Conservation (phyloP, 2,329 filamentous ascomycete species). For the Xylaria sp. region DNA sequence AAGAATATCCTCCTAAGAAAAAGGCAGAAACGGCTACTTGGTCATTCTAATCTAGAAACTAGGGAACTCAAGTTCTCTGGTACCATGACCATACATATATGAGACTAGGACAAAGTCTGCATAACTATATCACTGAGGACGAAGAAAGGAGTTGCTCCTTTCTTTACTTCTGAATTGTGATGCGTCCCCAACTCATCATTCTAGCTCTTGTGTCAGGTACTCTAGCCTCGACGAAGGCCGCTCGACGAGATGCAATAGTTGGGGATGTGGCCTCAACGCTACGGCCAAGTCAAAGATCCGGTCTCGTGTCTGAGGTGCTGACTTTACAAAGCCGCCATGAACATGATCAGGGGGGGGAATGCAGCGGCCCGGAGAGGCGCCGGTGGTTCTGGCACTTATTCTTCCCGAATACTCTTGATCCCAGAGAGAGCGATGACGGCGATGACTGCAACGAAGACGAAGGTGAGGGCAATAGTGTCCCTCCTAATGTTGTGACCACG, state of each 20-base stretch:
- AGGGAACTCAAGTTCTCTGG: not conserved
- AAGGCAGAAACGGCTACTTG: not conserved
- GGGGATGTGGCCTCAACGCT: not conserved
- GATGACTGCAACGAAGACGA: not conserved
- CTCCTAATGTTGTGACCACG: too few relatives aligned
- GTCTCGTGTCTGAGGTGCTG: not conserved
- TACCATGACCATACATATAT: not conserved
- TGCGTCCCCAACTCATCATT: conserved; percentile 12
- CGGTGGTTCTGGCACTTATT: not conserved
- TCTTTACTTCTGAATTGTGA: not conserved
- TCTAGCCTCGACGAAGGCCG: not conserved
- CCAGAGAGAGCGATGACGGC: not conserved
- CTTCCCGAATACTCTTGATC: too few relatives aligned
- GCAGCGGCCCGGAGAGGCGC: not conserved
- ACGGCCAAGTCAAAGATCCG: not conserved
- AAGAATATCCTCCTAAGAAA: not conserved
- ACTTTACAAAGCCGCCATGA: not conserved
- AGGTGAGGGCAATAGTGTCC: too few relatives aligned
- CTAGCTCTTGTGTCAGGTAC: conserved; percentile 2
- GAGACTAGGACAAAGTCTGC: not conserved
- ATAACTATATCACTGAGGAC: not conserved
- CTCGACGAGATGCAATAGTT: not conserved
- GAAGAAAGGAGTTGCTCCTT: not conserved
- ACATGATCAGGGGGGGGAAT: too few relatives aligned
- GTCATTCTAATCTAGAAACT: not conserved